A percentile compares a stretch with the other conserved stretches of the same genome.
These are phyloP conservation scores for Eucalyptus lansdowneana DNA, from an alignment of 345 rosid genomes.

Conservation along the genomic window DNA sequence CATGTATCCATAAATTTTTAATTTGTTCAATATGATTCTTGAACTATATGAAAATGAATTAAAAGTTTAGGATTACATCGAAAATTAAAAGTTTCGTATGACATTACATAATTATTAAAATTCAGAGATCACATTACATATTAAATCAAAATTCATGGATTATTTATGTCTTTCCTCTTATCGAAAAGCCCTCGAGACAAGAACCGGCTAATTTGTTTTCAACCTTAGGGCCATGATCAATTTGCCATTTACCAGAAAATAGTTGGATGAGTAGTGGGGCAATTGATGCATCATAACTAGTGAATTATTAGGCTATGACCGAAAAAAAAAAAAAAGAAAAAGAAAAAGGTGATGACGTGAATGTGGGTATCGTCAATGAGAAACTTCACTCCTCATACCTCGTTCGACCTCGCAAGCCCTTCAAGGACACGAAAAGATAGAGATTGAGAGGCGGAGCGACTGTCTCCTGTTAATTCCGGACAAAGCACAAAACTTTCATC, in stretches of 20 bases:
- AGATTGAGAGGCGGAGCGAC: background rate
- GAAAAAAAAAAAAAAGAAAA: no score
- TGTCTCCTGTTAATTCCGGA: background rate
- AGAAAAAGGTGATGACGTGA: rapidly evolving
- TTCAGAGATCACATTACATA: no score
- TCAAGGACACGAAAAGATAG: background rate
- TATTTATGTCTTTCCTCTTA: rapidly evolving
- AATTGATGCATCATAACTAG: background rate
- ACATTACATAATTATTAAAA: no score
- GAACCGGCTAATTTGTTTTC: rapidly evolving
- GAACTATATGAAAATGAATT: rapidly evolving
- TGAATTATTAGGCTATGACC: background rate
- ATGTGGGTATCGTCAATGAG: background rate
- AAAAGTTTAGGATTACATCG: no score
- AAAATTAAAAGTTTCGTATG: no score
- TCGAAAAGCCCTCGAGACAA: rapidly evolving
- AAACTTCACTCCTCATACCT: rapidly evolving
- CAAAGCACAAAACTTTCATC: background rate
- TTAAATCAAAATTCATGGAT: no score
- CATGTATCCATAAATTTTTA: rapidly evolving
- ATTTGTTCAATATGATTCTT: no score
- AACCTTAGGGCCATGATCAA: no score
- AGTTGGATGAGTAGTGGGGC: background rate
- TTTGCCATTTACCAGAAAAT: background rate
- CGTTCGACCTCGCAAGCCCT: background rate